Base-by-base conservation (phyloP, 2,329 filamentous ascomycete genomes). In the Phoma herbarum region DNA sequence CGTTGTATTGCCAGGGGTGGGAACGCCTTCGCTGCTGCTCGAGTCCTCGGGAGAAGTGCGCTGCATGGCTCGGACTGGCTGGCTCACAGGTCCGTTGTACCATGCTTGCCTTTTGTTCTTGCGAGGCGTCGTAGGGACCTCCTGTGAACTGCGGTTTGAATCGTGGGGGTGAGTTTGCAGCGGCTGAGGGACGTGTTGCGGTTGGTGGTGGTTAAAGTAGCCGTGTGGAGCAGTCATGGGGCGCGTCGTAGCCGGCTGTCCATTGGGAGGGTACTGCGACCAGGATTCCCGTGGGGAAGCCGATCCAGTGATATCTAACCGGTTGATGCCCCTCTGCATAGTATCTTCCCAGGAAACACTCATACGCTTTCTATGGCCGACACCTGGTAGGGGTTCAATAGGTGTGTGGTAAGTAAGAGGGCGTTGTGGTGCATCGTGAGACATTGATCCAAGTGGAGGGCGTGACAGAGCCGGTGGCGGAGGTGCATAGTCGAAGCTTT, bases 401-500 rank as follows among this genome's bases (percentile, higher is more conserved):
- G 71, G 69, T 35, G 70, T 67, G 58, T 73, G 77, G 77, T 77
- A 73, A 2, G 73, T 74, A 11, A 73, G 78, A 66, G 59, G 78
- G 31, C 61, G 78, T 52, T 68, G 85, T 75, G 80, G 80, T 41
- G 78, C 70, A 65, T 96, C 92, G 10, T 93, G 79, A 71, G 90
- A 85, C 91, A 95, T 93, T 0, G 92, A 91, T 51, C 91, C 93
- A 2, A 86, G 82, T 52, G 85, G 84, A 45, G 89, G 86, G 47
- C 86, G 84, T 1, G 86, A 85, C 0, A 90, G 86, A 12, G 82
- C 75, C 1, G 87, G 84, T 20, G 85, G 85, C 57, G 85, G 85
- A 25, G 87, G 89, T 23, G 91, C 82, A 55, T 91, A 88, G 70
- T 94, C 92, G 68, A 97, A 97, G 16, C 92, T 96, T 74, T 96